Evolutionary conservation across 208 protist species (phyloP).

Genomic region (Leptomonas pyrrhocoris): DNA sequence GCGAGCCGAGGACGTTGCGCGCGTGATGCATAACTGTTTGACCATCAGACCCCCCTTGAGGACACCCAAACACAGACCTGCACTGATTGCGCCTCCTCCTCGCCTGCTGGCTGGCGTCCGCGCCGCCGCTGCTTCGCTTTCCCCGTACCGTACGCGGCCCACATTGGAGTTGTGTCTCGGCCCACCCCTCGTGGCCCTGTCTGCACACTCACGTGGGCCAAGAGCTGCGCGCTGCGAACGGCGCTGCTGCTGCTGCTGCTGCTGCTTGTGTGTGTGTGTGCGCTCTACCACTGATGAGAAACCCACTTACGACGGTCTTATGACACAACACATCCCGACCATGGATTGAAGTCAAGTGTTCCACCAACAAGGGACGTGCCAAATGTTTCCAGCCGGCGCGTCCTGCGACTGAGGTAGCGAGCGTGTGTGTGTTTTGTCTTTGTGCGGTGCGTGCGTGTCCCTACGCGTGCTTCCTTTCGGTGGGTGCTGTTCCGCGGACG

Average conservation of each 20-base stretch:
- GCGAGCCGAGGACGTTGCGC: background rate
- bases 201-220: conserved; percentile 20
- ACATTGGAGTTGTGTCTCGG: conserved; percentile 7
- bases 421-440: background rate
- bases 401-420: conserved; percentile 47
- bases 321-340: conserved; percentile 23
- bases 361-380: conserved; percentile 41
- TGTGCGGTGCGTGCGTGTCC: background rate
- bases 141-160: background rate
- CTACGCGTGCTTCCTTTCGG: background rate
- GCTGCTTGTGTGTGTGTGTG: background rate
- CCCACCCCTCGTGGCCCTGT: conserved; percentile 9
- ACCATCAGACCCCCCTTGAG: conserved; percentile 26
- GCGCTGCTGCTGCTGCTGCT: background rate
- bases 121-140: background rate
- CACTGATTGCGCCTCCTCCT: conserved; percentile 9
- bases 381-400: conserved; percentile 59
- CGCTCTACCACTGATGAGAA: conserved; percentile 8
- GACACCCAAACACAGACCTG: conserved; percentile 27
- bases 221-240: conserved; percentile 1
- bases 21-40: conserved; percentile 18
- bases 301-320: conserved; percentile 9
- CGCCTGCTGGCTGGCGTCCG: background rate
- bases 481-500: conserved; percentile 8
- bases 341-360: conserved; percentile 71